Percentiles rank a stretch among this genome's conserved stretches.
Conservation (phyloP, 352 stramenopile species). For the Globisporangium nunn region DNA sequence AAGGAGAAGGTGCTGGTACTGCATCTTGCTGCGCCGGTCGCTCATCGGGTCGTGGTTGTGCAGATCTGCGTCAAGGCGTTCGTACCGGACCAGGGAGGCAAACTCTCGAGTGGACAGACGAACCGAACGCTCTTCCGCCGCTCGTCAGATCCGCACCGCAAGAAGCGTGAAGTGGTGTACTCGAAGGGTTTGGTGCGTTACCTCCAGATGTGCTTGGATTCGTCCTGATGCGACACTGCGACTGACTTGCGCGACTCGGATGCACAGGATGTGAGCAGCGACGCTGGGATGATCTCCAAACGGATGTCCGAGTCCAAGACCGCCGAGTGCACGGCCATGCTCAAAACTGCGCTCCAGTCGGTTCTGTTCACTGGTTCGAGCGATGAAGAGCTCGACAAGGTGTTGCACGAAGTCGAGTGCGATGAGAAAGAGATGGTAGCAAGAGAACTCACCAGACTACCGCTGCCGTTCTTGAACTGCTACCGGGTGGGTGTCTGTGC, state of each 20-base stretch:
- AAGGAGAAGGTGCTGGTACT: background rate
- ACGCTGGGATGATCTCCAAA: slow-evolving; percentile 28
- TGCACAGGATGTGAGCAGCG: slow-evolving; percentile 26
- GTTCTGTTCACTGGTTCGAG: slow-evolving; percentile 60
- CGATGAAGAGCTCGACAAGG: slow-evolving; percentile 60
- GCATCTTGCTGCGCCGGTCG: background rate
- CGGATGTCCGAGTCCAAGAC: slow-evolving; percentile 61
- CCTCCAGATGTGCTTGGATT: background rate
- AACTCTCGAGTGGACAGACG: slow-evolving; percentile 7
- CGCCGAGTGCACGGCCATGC: slow-evolving; percentile 29
- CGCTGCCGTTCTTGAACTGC: no score
- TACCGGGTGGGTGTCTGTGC: no score
- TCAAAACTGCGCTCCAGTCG: slow-evolving; percentile 52
- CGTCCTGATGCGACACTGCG: background rate
- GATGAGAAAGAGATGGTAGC: background rate
- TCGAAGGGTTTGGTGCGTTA: slow-evolving; percentile 49
- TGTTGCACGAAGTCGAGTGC: slow-evolving; percentile 2
- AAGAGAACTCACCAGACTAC: no score
- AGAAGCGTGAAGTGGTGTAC: slow-evolving; percentile 69
- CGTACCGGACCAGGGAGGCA: slow-evolving; percentile 22
- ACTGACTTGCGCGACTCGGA: background rate
- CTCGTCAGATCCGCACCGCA: slow-evolving; percentile 46
- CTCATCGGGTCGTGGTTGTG: background rate
- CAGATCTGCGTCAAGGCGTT: slow-evolving; percentile 44
- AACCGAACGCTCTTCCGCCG: slow-evolving; percentile 39